A percentile compares a stretch with the other conserved stretches of the same genome.
phyloP scores from a whole-genome alignment of 2,329 filamentous ascomycete genomes.

The Colletotrichum paranaense region DNA sequence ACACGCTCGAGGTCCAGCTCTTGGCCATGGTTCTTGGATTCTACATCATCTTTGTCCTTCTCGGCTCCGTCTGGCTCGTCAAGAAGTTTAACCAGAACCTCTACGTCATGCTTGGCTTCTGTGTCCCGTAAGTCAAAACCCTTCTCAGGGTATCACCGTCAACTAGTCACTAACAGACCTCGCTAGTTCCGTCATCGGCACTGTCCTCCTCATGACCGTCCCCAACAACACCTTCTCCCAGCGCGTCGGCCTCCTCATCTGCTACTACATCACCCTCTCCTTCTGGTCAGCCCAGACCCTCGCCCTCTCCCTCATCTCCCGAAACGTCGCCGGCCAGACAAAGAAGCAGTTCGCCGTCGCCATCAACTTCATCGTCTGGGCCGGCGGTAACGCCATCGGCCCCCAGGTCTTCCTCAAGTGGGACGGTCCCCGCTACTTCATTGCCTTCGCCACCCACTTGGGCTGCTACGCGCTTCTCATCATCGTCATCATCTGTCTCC shows the following conservation, averaged over 20 bases:
- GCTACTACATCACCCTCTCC: slow-evolving; percentile 81
- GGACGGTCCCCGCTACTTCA: slow-evolving; percentile 74
- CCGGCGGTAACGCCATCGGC: slow-evolving; percentile 74
- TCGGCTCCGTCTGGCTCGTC: slow-evolving; percentile 74
- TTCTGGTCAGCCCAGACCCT: slow-evolving; percentile 82
- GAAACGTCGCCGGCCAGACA: slow-evolving; percentile 79
- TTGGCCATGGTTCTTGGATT: slow-evolving; percentile 80
- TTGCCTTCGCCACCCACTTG: slow-evolving; percentile 76
- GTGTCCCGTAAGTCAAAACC: slow-evolving; percentile 67
- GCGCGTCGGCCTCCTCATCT: slow-evolving; percentile 75
- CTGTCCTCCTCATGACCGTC: slow-evolving; percentile 78
- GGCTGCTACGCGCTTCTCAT: slow-evolving; percentile 75
- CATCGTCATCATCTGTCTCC: slow-evolving; percentile 65
- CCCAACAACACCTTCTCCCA: slow-evolving; percentile 66
- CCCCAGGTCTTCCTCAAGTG: slow-evolving; percentile 72
- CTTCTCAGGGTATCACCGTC: not conserved
- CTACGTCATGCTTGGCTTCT: slow-evolving; percentile 72
- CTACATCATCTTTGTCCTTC: slow-evolving; percentile 78
- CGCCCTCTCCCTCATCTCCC: slow-evolving; percentile 73
- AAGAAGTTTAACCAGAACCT: slow-evolving; percentile 78
- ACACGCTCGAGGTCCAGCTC: slow-evolving; percentile 74
- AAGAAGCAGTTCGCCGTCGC: slow-evolving; percentile 78
- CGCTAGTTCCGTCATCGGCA: slow-evolving; percentile 74
- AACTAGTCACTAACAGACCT: not conserved
- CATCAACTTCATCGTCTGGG: slow-evolving; percentile 78